Evolutionary conservation across 768 basidiomycete genomes (phyloP), one percentile per base, ranked within the genome.

Genomic region (Aureoboletus auriporus): DNA sequence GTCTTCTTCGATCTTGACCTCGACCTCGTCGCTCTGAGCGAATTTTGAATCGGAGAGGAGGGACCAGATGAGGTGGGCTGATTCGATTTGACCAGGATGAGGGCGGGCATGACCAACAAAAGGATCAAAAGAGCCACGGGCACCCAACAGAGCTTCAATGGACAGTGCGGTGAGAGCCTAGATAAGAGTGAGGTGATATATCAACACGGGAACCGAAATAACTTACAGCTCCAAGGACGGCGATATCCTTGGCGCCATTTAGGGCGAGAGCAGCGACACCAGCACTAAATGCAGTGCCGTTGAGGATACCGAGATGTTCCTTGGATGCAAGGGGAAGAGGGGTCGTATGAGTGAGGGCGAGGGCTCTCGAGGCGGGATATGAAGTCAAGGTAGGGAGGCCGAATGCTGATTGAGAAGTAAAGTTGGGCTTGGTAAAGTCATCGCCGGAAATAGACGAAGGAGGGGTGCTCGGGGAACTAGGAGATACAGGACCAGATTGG

Each of bases 231-330:
- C 85, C 74, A 16, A 87, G 72, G 20, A 88, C 66, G 8, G 77
- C 77, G 31, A 87, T 69, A 50, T 84, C 83, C 31, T 82, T 77
- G 14, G 87, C 82, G 41, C 89, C 86, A 55, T 82, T 77, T 45
- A 90, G 68, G 8, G 84, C 87, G 13, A 93, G 74, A 7, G 84
- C 74, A 5, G 81, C 86, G n/a, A 89, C 78, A 7, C 87, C 82
- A 0, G 90, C 82, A 30, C 85, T 87, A 67, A 91, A 91, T 0
- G 89, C 87, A 1, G 90, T 91, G 42, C 91, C 92, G 61, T 93
- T 93, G 36, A 89, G 68, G 44, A 90, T 79, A 11, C 88, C 89
- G 12, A 89, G 76, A 54, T 88, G 87, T 46, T 90, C 88, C 65
- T 90, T 90, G 13, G 82, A 83, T 4, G 74, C 78, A 14, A 89